A percentile compares a stretch with the other conserved stretches of the same genome.
These are phyloP conservation scores for Diaporthe sp. DNA, from an alignment of 2,329 filamentous ascomycete genomes.

Conservation along the genomic window DNA sequence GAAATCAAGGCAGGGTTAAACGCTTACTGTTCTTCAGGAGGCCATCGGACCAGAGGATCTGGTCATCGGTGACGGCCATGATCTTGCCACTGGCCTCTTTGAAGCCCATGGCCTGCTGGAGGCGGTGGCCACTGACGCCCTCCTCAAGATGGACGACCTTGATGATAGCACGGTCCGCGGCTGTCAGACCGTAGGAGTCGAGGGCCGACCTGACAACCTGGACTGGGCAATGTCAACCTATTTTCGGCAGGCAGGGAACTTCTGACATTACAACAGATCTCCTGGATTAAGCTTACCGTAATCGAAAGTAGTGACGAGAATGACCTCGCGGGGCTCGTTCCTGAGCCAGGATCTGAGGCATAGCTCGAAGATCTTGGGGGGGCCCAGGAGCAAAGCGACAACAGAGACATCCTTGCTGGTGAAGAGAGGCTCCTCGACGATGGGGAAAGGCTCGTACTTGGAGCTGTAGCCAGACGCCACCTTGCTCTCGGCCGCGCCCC, in stretches of 20 bases:
- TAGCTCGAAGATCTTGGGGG: constrained; percentile 1
- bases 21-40: constrained; percentile 5
- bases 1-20: not conserved
- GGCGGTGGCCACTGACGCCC: constrained; percentile 11
- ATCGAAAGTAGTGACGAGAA: constrained; percentile 11
- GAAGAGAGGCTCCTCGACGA: not conserved
- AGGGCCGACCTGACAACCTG: not conserved
- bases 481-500: not conserved
- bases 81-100: constrained; percentile 10
- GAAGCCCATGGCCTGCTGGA: constrained; percentile 25
- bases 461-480: not conserved
- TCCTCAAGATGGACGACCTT: constrained; percentile 14
- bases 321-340: constrained; percentile 6
- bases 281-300: not conserved
- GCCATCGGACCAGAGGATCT: constrained; percentile 12
- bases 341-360: constrained; percentile 23
- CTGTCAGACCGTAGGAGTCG: constrained; percentile 2
- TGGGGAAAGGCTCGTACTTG: constrained; percentile 9
- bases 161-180: constrained; percentile 9
- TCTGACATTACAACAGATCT: not conserved
- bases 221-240: not conserved
- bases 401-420: constrained; percentile 24
- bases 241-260: too few relatives aligned
- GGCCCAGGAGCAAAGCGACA: not conserved
- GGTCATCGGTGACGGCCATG: constrained; percentile 28